These are phyloP conservation scores for Rhodotorula kratochvilovae DNA, from an alignment of 768 basidiomycete species.

Conservation along the genomic window DNA sequence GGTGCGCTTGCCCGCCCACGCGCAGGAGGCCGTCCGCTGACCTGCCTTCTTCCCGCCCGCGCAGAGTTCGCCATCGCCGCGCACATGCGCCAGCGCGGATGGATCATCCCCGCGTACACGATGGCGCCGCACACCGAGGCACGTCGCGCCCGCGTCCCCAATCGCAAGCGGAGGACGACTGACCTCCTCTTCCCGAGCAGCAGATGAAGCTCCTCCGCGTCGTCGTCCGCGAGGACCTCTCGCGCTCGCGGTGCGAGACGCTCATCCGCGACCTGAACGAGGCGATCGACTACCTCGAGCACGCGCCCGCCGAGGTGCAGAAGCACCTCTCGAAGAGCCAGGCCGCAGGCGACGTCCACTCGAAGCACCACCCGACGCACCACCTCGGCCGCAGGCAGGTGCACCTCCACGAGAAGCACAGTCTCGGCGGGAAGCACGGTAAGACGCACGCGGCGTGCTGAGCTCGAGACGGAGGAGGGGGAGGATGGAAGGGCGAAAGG, in stretches of 20 bases:
- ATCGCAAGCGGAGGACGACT: neutral
- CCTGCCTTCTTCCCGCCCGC: neutral
- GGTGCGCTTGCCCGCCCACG: slow-evolving; percentile 7
- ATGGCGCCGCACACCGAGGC: slow-evolving; percentile 25
- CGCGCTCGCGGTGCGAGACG: slow-evolving; percentile 42
- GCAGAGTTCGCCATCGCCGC: slow-evolving; percentile 47
- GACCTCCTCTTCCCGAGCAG: slow-evolving; percentile 30
- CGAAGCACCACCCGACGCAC: slow-evolving; percentile 6
- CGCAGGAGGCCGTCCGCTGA: no score
- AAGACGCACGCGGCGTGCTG: slow-evolving; percentile 40
- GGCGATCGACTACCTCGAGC: slow-evolving; percentile 41
- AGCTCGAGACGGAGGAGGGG: no score
- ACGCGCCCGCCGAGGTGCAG: slow-evolving; percentile 41
- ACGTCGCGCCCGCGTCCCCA: neutral
- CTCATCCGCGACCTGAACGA: slow-evolving; percentile 45
- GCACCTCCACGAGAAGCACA: slow-evolving; percentile 44
- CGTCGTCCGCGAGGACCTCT: slow-evolving; percentile 47
- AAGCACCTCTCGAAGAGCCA: slow-evolving; percentile 35
- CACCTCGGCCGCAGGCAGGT: slow-evolving; percentile 13
- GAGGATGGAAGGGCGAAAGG: no score
- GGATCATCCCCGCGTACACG: slow-evolving; percentile 39
- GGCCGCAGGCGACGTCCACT: slow-evolving; percentile 2
- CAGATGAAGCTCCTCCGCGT: slow-evolving; percentile 46
- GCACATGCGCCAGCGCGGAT: slow-evolving; percentile 40
- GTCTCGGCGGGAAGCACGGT: slow-evolving; percentile 47